Base-by-base conservation (phyloP, 768 basidiomycete genomes). In the Nidularia pulvinata region DNA sequence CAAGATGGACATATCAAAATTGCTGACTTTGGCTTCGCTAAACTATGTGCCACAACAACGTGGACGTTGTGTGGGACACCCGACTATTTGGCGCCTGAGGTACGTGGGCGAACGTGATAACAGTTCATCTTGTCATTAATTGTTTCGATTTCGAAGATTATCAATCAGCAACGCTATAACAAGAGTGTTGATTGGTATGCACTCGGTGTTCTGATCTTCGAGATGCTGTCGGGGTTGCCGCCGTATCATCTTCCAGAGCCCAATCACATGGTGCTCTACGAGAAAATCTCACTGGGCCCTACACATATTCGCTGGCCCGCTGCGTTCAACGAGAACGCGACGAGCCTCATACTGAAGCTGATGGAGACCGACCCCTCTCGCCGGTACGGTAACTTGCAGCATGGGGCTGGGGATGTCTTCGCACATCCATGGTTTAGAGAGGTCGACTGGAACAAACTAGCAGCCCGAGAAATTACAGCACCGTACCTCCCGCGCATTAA, bases 111-210 rank as follows among this genome's bases (percentile, higher is more conserved):
- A 22, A 53, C 19, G 16, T 22, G 44, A 14, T 42, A 22, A 22
- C 47, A 16, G 37, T 19, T 9, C 45, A 22, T 10, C 45, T 7
- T 22, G 10, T 19, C 7, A 46, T 10, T 46, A 19, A 47, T 36
- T n/a, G 25, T 32, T 49, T 64, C 36, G 57, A 47, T 58, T 57
- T 47, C 30, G 22, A 9, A 91, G 89, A 85, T 93, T 69, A 88
- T 86, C 66, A 84, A 79, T 14, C 87, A 91, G 66, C 82, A 85
- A 53, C 81, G 95, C 5, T 98, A 99, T 67, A 96, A 95, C 66
- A 96, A 97, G 69, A 89, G 88, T 53, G 96, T 98, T 2, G 97
- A 99, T 65, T 99, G 95, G 95, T 99, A 98, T 73, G 96, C 97
- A 1, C 82, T 98, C 49, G 97, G 97, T 49, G 93, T 99, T 51